phyloP scores from a whole-genome alignment of 306 rosid genomes.

The Alnus glutinosa region DNA sequence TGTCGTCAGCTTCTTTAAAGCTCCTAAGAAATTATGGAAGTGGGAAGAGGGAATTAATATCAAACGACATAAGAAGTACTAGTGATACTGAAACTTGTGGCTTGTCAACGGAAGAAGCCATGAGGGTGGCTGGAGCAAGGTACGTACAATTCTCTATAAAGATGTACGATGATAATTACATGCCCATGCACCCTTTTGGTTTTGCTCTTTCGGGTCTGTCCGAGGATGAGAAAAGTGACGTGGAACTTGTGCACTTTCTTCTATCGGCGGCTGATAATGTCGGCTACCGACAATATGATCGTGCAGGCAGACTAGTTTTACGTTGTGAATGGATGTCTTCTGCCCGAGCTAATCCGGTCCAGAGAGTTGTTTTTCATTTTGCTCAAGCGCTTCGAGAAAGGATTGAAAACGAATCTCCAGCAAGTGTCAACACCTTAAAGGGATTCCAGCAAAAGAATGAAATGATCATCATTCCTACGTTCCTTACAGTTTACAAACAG shows the following conservation, averaged over 20 bases:
- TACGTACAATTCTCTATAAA: conserved; percentile 51
- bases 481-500: conserved; percentile 37
- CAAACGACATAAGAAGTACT: background rate
- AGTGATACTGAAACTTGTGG: background rate
- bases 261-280: conserved; percentile 73
- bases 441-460: conserved; percentile 19
- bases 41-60: background rate
- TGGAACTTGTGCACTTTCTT: conserved; percentile 69
- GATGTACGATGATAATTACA: conserved; percentile 40
- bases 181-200: conserved; percentile 56
- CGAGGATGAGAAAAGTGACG: conserved; percentile 54
- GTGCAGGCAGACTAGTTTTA: conserved; percentile 55
- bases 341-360: conserved; percentile 34
- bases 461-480: background rate
- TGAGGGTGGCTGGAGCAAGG: conserved; percentile 75
- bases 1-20: conserved; percentile 35
- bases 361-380: conserved; percentile 56
- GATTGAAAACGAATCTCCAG: conserved; percentile 47
- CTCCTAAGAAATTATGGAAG: conserved; percentile 42
- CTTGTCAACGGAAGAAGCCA: conserved; percentile 62
- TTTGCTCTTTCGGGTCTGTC: conserved; percentile 46
- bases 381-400: conserved; percentile 58
- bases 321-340: conserved; percentile 54
- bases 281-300: conserved; percentile 55
- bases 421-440: conserved; percentile 8